phyloP scores from a whole-genome alignment of 1,284 basidiomycete species.

The Tilletia setariae region DNA sequence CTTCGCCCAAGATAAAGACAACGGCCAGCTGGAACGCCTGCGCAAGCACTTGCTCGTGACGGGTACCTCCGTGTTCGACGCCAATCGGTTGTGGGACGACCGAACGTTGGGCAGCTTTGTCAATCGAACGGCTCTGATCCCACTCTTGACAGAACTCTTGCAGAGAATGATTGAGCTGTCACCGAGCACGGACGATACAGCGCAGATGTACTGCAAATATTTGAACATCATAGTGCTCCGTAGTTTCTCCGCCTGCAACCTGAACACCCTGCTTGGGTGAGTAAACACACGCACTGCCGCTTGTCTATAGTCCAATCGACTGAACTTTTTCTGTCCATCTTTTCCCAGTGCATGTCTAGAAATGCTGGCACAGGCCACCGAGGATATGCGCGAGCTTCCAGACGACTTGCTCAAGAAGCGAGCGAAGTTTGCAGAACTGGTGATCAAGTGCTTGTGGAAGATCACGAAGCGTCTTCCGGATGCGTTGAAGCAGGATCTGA shows the following conservation, averaged over 20 bases:
- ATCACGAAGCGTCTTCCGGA: slow-evolving; percentile 88
- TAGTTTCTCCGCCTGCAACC: slow-evolving; percentile 82
- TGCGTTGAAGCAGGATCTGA: slow-evolving; percentile 73
- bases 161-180: slow-evolving; percentile 78
- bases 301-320: neutral
- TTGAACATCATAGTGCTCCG: slow-evolving; percentile 97
- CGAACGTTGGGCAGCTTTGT: slow-evolving; percentile 42
- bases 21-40: slow-evolving; percentile 29
- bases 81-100: slow-evolving; percentile 33
- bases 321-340: slow-evolving; percentile 11
- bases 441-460: slow-evolving; percentile 99
- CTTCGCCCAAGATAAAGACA: slow-evolving; percentile 29
- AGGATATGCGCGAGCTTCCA: slow-evolving; percentile 67
- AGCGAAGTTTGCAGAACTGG: slow-evolving; percentile 87
- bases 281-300: slow-evolving; percentile 41
- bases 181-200: slow-evolving; percentile 43
- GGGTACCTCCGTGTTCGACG: slow-evolving; percentile 38
- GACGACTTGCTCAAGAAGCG: slow-evolving; percentile 50
- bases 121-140: slow-evolving; percentile 29
- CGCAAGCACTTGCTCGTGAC: slow-evolving; percentile 46
- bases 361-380: slow-evolving; percentile 80
- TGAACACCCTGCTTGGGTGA: slow-evolving; percentile 87
- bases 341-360: slow-evolving; percentile 68
- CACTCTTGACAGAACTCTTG: slow-evolving; percentile 71
- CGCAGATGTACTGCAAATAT: slow-evolving; percentile 80